Evolutionary conservation across 768 basidiomycete species (phyloP).

Genomic region (Tremella mesenterica): DNA sequence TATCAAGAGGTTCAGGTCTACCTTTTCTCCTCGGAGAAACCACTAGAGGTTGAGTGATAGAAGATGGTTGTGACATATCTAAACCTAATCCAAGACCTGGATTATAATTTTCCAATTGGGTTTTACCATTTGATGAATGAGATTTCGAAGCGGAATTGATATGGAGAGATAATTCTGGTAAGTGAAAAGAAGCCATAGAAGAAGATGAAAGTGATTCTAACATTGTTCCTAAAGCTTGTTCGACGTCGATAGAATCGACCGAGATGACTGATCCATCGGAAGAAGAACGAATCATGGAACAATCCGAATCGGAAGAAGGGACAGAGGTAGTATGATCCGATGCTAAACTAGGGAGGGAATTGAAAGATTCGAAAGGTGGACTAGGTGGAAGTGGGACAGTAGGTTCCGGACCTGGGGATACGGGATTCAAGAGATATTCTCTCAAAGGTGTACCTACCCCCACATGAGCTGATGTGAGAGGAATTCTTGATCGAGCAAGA

Average conservation of each 20-base stretch:
- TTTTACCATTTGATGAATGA: no score
- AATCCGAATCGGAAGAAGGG: conserved; percentile 19
- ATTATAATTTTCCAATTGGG: no score
- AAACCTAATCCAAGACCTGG: conserved; percentile 33
- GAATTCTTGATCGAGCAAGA: neutral
- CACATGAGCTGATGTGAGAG: neutral
- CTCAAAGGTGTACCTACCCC: neutral
- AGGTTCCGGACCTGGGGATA: conserved; percentile 2
- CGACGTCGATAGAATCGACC: conserved; percentile 20
- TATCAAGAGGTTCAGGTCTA: conserved; percentile 15
- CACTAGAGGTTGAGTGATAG: conserved; percentile 26
- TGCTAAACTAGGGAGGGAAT: conserved; percentile 31
- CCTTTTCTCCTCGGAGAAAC: conserved; percentile 13
- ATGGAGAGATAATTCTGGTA: no score
- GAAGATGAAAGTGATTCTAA: conserved; percentile 29
- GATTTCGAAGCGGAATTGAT: no score
- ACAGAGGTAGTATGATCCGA: conserved; percentile 22
- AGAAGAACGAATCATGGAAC: conserved; percentile 19
- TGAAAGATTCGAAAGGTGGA: conserved; percentile 35
- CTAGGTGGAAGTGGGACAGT: conserved; percentile 20
- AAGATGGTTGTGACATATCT: conserved; percentile 7
- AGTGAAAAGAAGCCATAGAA: no score
- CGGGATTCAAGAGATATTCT: neutral
- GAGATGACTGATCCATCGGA: neutral
- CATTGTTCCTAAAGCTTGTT: conserved; percentile 39